Percentiles rank a stretch among this genome's conserved stretches.
Conservation (phyloP, 768 basidiomycete genomes). For the Psilocybe azurescens region DNA sequence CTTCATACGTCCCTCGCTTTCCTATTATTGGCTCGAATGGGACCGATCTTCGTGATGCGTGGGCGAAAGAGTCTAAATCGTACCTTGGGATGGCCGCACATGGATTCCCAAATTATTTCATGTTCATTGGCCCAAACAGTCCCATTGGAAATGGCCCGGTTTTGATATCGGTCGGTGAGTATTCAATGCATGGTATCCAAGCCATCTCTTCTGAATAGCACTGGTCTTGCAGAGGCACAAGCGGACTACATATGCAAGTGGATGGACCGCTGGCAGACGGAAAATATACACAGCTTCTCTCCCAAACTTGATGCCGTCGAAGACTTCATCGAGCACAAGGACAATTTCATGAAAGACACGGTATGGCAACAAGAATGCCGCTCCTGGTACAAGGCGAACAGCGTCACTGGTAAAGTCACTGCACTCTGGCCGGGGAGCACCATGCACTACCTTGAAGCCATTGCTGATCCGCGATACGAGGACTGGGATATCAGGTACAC, state of each 20-base stretch:
- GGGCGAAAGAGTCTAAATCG: slow-evolving; percentile 34
- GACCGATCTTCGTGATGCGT: slow-evolving; percentile 33
- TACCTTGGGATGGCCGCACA: slow-evolving; percentile 37
- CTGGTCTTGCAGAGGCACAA: slow-evolving; percentile 31
- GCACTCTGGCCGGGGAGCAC: slow-evolving; percentile 41
- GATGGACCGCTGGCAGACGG: slow-evolving; percentile 38
- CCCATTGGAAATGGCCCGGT: slow-evolving; percentile 41
- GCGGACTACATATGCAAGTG: slow-evolving; percentile 39
- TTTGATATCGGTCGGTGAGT: slow-evolving; percentile 32
- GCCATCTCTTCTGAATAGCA: neutral
- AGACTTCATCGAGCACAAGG: slow-evolving; percentile 38
- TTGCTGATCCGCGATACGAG: slow-evolving; percentile 35
- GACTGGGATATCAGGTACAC: slow-evolving; percentile 37
- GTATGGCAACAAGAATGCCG: slow-evolving; percentile 37
- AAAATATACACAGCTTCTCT: slow-evolving; percentile 39
- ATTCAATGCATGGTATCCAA: neutral
- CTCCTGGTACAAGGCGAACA: slow-evolving; percentile 38
- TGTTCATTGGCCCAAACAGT: slow-evolving; percentile 37
- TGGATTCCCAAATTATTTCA: slow-evolving; percentile 40
- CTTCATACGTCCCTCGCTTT: slow-evolving; percentile 37
- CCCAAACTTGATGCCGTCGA: slow-evolving; percentile 39
- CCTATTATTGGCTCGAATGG: slow-evolving; percentile 33
- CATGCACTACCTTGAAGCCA: slow-evolving; percentile 37
- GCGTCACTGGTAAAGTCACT: slow-evolving; percentile 30
- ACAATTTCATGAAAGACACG: slow-evolving; percentile 37